Evolutionary conservation across 176 grass and related monocot genomes (phyloP).

Genomic region (Aegilops speltoides): DNA sequence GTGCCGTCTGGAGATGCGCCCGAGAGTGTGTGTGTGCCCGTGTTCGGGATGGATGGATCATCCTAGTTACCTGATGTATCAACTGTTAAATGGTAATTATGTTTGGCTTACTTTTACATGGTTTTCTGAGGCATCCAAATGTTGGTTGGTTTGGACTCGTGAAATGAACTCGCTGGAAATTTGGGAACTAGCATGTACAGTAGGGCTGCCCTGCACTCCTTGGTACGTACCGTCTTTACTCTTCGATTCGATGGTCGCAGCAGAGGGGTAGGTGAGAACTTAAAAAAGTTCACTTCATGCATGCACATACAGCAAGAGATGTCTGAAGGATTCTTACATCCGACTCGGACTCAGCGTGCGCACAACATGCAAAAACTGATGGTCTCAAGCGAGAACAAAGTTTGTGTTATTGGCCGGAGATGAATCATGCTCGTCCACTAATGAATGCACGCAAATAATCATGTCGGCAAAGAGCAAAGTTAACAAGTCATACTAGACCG

Average conservation of each 20-base stretch:
- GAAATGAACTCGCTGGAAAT: background rate
- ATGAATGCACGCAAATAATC: no score
- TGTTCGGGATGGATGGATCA: slow-evolving; percentile 15
- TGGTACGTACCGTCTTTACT: background rate
- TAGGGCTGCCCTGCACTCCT: background rate
- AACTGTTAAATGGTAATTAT: slow-evolving; percentile 28
- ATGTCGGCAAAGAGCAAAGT: no score
- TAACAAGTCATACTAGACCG: no score
- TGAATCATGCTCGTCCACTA: no score
- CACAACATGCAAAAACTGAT: background rate
- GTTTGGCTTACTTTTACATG: background rate
- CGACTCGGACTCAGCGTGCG: background rate
- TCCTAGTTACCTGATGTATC: slow-evolving; percentile 35
- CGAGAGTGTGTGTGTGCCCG: background rate
- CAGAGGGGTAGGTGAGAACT: background rate
- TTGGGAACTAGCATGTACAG: background rate
- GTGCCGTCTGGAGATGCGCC: background rate
- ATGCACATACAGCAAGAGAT: background rate
- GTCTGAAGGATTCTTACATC: background rate
- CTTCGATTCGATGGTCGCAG: background rate
- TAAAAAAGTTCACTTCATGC: background rate
- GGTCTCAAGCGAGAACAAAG: no score
- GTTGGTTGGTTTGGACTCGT: background rate
- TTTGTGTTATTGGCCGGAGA: no score
- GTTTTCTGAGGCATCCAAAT: background rate